Conservation (phyloP, 352 stramenopile species). For the Phytophthora fragariaefolia region DNA sequence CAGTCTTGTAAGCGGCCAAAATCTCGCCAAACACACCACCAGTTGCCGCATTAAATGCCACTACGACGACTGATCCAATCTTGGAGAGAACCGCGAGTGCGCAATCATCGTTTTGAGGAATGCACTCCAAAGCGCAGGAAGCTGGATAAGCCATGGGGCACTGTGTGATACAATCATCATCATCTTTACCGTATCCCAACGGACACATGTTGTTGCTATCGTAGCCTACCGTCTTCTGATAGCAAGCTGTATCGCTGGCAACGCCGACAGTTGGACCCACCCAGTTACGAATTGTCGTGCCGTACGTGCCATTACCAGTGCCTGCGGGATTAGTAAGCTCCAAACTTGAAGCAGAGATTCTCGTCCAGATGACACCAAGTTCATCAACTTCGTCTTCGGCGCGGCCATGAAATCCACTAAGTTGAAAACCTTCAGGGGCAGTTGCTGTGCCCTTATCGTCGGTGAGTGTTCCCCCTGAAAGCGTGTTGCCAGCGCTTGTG, state of each 20-base stretch:
- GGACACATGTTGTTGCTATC: slow-evolving; percentile 24
- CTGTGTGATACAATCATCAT: slow-evolving; percentile 28
- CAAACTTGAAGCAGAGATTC: slow-evolving; percentile 23
- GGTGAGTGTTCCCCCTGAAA: slow-evolving; percentile 33
- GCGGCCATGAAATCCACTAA: slow-evolving; percentile 53
- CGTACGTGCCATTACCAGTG: slow-evolving; percentile 17
- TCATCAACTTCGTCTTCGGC: slow-evolving; percentile 40
- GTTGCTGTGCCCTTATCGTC: slow-evolving; percentile 37
- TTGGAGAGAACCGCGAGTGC: slow-evolving; percentile 22
- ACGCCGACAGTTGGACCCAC: slow-evolving; percentile 12
- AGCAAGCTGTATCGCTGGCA: slow-evolving; percentile 16
- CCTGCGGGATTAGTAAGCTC: slow-evolving; percentile 7
- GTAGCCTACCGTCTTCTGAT: slow-evolving; percentile 16
- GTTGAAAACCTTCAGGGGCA: slow-evolving; percentile 46
- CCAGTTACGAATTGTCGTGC: slow-evolving; percentile 23
- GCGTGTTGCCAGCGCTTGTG: slow-evolving; percentile 36
- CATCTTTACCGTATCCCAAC: slow-evolving; percentile 19
- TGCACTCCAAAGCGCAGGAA: slow-evolving; percentile 36
- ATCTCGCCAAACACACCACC: slow-evolving; percentile 23
- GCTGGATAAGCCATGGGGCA: slow-evolving; percentile 41
- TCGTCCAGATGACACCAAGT: slow-evolving; percentile 52
- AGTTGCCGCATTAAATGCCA: slow-evolving; percentile 23
- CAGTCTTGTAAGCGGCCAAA: slow-evolving; percentile 12
- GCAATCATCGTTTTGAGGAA: slow-evolving; percentile 41
- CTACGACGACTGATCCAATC: slow-evolving; percentile 16